These are phyloP conservation scores for Kalmusia sp. DNA, from an alignment of 2,329 filamentous ascomycete species.

Conservation along the genomic window DNA sequence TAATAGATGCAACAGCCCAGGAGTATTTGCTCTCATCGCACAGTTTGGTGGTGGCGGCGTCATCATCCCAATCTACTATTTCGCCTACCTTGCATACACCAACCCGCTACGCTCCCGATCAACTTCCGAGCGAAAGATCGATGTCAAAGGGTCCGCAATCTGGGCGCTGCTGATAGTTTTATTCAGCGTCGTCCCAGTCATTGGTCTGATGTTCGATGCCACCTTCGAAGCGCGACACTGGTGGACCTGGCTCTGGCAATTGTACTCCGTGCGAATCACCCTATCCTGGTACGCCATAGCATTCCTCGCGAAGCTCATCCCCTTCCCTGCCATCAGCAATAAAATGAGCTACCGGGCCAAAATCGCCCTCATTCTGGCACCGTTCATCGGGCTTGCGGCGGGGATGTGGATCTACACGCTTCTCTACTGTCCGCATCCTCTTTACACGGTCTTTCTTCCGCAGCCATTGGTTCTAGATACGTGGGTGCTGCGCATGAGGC, in stretches of 20 bases:
- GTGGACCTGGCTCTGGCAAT: conserved; percentile 25
- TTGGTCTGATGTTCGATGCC: conserved; percentile 12
- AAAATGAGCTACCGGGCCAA: conserved; percentile 10
- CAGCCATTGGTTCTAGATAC: conserved; percentile 3
- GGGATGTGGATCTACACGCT: conserved; percentile 12
- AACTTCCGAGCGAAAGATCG: conserved; percentile 3
- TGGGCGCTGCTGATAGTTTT: conserved; percentile 6
- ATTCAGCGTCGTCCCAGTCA: conserved; percentile 10
- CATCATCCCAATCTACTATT: conserved; percentile 16
- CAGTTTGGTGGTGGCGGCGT: conserved; percentile 21
- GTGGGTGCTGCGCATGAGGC: conserved; percentile 14
- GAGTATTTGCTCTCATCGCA: conserved; percentile 9
- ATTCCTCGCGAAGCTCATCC: not conserved
- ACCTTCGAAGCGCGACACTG: conserved; percentile 15
- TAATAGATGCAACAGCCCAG: conserved; percentile 5
- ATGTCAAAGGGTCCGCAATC: conserved; percentile 9
- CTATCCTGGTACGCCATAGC: conserved; percentile 12
- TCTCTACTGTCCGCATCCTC: conserved; percentile 12
- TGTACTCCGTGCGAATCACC: conserved; percentile 16
- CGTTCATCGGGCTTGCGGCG: conserved; percentile 14
- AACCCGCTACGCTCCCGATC: not conserved
- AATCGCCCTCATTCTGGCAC: conserved; percentile 7
- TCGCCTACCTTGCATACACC: conserved; percentile 10
- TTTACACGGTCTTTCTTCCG: conserved; percentile 15
- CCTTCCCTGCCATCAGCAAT: not conserved